Evolutionary conservation across 2,329 filamentous ascomycete genomes (phyloP), one percentile per base, ranked within the genome.

Genomic region (Penicillium sp.): DNA sequence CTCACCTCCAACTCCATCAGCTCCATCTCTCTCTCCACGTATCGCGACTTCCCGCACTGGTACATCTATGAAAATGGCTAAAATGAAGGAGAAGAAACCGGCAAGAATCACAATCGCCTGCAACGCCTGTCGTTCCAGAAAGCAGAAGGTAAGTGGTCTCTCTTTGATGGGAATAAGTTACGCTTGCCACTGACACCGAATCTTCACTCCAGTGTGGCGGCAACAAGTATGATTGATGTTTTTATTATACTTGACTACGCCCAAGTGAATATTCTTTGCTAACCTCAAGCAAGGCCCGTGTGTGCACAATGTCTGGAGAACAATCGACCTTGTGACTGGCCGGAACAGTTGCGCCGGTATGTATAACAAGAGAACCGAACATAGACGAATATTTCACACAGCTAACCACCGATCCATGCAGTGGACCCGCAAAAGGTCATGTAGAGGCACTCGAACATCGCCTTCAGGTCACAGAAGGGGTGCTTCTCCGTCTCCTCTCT

Each of bases 361-460:
- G 62, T 59, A n/a, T n/a, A 10, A 5, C 18, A 39, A 21, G 18
- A 39, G 24, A 11, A 21, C 5, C 13, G 26, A 31, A 45, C 10
- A 13, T 16, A 13, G 28, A 31, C 5, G 24, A n/a, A 29, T 5
- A 13, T 11, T 4, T 9, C 11, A 9, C 42, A 24, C n/a, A n/a
- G n/a, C n/a, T n/a, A n/a, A 7, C 13, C 1, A 31, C 42, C 33
- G 5, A 45, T 45, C 16, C 24, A 39, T 47, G 23, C 33, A 79
- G 77, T 47, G 77, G 77, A 1, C 77, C 77, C 6, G 72, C 76
- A n/a, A 79, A 79, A 56, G 77, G 77, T 7, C 78, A 79, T 48
- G 70, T 75, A 16, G 77, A 79, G 62, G 72, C 74, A 14, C 59
- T 79, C 16, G 76, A 79, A 43, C 67, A 75, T 21, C 69, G 77